A percentile compares a stretch with the other conserved stretches of the same genome.
Evolutionary conservation across 495 filamentous ascomycete species (phyloP).

Genomic region (Daldinia caldariorum): DNA sequence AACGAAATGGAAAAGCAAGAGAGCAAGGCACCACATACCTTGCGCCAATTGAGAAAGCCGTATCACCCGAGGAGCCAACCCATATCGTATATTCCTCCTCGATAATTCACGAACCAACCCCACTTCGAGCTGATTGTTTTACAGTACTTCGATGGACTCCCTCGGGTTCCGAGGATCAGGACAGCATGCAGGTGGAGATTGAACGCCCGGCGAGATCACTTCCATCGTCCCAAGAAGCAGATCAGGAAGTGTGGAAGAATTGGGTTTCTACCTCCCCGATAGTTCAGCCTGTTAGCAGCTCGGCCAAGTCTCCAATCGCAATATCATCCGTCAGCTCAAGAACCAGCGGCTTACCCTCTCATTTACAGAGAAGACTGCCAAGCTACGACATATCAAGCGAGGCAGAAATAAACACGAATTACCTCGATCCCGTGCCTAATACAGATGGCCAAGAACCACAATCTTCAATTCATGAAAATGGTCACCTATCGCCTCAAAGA

Average conservation of each 20-base stretch:
- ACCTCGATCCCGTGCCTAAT: slow-evolving; percentile 2
- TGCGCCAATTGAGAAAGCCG: background rate
- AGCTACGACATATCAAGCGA: slow-evolving; percentile 41
- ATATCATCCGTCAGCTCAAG: slow-evolving; percentile 18
- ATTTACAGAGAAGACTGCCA: slow-evolving; percentile 37
- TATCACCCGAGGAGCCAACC: slow-evolving; percentile 26
- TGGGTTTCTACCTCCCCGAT: slow-evolving; percentile 26
- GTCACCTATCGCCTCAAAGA: background rate
- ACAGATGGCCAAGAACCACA: slow-evolving; percentile 1
- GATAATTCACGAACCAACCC: slow-evolving; percentile 41
- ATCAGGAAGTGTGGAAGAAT: slow-evolving; percentile 38
- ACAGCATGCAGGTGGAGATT: slow-evolving; percentile 45
- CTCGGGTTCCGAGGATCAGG: slow-evolving; percentile 31
- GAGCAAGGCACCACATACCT: background rate
- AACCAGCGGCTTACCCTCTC: slow-evolving; percentile 30
- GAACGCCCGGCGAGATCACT: slow-evolving; percentile 29
- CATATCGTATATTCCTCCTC: slow-evolving; percentile 40
- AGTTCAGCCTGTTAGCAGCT: background rate
- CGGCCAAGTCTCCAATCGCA: slow-evolving; percentile 8
- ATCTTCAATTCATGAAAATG: background rate
- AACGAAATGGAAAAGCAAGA: background rate
- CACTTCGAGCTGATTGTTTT: slow-evolving; percentile 32
- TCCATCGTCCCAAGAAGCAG: slow-evolving; percentile 34
- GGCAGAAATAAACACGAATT: background rate
- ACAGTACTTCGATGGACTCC: slow-evolving; percentile 40